Conservation (phyloP, 805 yeast genomes). For the Lachancea fermentati region DNA sequence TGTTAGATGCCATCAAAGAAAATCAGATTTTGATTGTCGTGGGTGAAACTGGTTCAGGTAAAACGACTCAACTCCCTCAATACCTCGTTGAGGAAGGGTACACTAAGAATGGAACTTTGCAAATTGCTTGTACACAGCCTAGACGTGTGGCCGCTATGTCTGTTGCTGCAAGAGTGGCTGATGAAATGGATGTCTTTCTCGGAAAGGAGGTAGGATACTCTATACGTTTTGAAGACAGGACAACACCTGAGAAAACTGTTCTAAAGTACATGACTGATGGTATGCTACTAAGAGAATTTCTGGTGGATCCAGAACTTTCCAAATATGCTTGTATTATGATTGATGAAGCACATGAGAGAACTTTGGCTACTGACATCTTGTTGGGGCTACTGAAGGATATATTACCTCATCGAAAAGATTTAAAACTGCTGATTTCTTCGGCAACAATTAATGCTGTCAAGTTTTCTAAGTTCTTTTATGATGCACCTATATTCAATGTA, state of each 20-base stretch:
- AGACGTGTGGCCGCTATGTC: constrained; percentile 92
- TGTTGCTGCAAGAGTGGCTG: constrained; percentile 87
- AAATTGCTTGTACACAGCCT: constrained; percentile 88
- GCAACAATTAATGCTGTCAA: constrained; percentile 92
- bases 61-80: constrained; percentile 91
- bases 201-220: constrained; percentile 88
- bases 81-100: constrained; percentile 80
- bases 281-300: constrained; percentile 80
- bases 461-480: constrained; percentile 73
- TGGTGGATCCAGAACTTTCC: constrained; percentile 64
- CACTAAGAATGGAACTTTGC: constrained; percentile 47
- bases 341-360: constrained; percentile 97
- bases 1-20: constrained; percentile 52
- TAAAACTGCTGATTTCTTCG: constrained; percentile 77
- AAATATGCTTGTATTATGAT: constrained; percentile 80
- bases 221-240: constrained; percentile 78
- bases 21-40: constrained; percentile 71
- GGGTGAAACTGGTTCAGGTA: constrained; percentile 92
- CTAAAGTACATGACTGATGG: constrained; percentile 96
- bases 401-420: constrained; percentile 54
- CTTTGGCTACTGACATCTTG: constrained; percentile 81
- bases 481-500: constrained; percentile 80
- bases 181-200: constrained; percentile 74
- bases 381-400: constrained; percentile 76
- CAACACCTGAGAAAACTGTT: constrained; percentile 51